Evolutionary conservation across 108 stramenopile genomes (phyloP).

Genomic region (Nitzschia sp.): DNA sequence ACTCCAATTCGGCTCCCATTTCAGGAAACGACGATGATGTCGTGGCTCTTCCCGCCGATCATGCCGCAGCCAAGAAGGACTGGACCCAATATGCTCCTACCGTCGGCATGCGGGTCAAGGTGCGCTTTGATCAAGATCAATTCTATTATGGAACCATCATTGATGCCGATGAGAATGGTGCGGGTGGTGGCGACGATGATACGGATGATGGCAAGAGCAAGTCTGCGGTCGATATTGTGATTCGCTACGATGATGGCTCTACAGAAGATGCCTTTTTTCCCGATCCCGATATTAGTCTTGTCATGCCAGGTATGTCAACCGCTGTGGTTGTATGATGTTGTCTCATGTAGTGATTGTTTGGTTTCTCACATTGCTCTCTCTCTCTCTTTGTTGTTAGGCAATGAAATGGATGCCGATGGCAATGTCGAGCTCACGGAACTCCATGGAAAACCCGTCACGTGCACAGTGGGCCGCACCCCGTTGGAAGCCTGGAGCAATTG

Average conservation of each 20-base stretch:
- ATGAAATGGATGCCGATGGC: constrained; percentile 45
- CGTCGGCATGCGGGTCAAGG: constrained; percentile 72
- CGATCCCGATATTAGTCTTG: constrained; percentile 70
- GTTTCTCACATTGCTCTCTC: background rate
- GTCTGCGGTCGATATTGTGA: constrained; percentile 39
- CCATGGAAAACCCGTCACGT: constrained; percentile 61
- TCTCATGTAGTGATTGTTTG: background rate
- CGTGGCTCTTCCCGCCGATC: constrained; percentile 31
- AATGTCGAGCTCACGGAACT: constrained; percentile 51
- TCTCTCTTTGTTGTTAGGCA: constrained; percentile 31
- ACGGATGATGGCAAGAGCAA: constrained; percentile 35
- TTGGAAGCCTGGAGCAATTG: constrained; percentile 82
- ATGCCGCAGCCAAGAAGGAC: background rate
- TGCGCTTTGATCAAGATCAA: constrained; percentile 61
- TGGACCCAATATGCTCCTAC: constrained; percentile 19
- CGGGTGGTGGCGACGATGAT: constrained; percentile 1
- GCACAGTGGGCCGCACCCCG: constrained; percentile 59
- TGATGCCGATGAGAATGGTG: constrained; percentile 9
- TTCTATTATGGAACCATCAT: constrained; percentile 64
- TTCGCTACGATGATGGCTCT: constrained; percentile 80
- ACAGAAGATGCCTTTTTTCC: constrained; percentile 63
- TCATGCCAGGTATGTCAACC: constrained; percentile 59
- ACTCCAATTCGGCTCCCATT: constrained; percentile 48
- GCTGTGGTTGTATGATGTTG: constrained; percentile 1
- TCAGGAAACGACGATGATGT: constrained; percentile 26